Percentiles rank a stretch among this genome's conserved stretches.
phyloP scores from a whole-genome alignment of 2,329 filamentous ascomycete genomes.

The Fusarium graminum region DNA sequence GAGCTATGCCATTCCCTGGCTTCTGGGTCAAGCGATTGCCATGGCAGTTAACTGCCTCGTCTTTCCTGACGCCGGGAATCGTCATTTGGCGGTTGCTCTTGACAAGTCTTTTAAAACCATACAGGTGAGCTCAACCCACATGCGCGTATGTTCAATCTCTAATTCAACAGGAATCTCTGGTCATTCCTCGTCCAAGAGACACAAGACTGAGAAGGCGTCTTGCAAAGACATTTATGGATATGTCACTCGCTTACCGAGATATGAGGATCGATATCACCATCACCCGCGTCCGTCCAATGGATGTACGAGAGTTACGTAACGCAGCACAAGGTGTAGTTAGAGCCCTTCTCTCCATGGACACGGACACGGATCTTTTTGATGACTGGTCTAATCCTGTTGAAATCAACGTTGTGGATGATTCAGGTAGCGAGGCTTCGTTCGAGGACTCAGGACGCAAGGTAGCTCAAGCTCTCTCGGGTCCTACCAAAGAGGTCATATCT shows the following conservation, averaged over 20 bases:
- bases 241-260: constrained; percentile 69
- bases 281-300: constrained; percentile 64
- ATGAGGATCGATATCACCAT: constrained; percentile 69
- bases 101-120: constrained; percentile 63
- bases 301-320: constrained; percentile 65
- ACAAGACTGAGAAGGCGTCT: constrained; percentile 58
- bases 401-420: constrained; percentile 29
- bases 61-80: constrained; percentile 68
- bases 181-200: constrained; percentile 50
- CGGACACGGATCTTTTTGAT: constrained; percentile 62
- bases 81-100: constrained; percentile 62
- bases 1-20: constrained; percentile 68
- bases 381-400: constrained; percentile 38
- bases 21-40: constrained; percentile 66
- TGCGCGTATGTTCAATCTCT: not conserved
- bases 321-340: constrained; percentile 67
- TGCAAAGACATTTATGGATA: constrained; percentile 65
- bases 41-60: constrained; percentile 62
- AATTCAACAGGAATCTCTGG: constrained; percentile 50
- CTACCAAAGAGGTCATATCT: constrained; percentile 61
- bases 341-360: constrained; percentile 65
- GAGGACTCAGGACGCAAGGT: constrained; percentile 45
- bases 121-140: constrained; percentile 53
- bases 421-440: constrained; percentile 16
- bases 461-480: constrained; percentile 56